Evolutionary conservation across 129 eudicot genomes (phyloP).

Genomic region (Helianthus annuus): HanXRQr2.0-SUNRISE NC_035449.2:1389581-1390080

Average conservation of each 20-base stretch:
- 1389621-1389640: no score
- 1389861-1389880: constrained; percentile 4
- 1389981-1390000: constrained; percentile 31
- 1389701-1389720: no score
- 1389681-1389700: no score
- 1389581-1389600: no score
- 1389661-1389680: no score
- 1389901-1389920: constrained; percentile 20
- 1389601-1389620: no score
- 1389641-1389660: no score
- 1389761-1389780: no score
- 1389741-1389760: no score
- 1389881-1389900: background rate
- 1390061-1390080: constrained; percentile 49
- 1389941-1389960: constrained; percentile 30
- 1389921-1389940: constrained; percentile 25
- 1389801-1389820: background rate
- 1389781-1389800: no score
- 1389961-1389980: constrained; percentile 17
- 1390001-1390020: constrained; percentile 44
- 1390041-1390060: constrained; percentile 26
- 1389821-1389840: background rate
- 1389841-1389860: background rate
- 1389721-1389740: no score
- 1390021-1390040: constrained; percentile 13